Percentiles rank a stretch among this genome's conserved stretches.
Evolutionary conservation across 768 basidiomycete genomes (phyloP).

Genomic region (Rhodotorula diobovata): DNA sequence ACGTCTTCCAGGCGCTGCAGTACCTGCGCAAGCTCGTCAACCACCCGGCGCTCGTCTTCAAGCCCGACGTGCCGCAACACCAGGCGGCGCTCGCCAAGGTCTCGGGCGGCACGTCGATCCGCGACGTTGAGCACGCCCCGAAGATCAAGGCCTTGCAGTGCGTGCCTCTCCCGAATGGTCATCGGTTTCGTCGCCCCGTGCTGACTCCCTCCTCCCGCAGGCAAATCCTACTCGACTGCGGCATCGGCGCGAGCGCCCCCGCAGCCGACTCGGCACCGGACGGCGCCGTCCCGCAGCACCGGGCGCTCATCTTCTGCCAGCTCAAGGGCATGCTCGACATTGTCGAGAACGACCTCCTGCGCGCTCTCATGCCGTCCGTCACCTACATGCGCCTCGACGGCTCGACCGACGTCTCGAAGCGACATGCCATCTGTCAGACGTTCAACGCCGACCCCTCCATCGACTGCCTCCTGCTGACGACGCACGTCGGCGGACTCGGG

Average conservation of each 20-base stretch:
- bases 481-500: slow-evolving; percentile 92
- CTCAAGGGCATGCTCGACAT: slow-evolving; percentile 99
- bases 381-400: slow-evolving; percentile 99
- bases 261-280: slow-evolving; percentile 46
- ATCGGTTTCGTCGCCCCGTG: neutral
- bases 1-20: slow-evolving; percentile 94
- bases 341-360: slow-evolving; percentile 90
- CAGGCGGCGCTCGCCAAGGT: slow-evolving; percentile 55
- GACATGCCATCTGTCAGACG: slow-evolving; percentile 93
- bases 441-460: slow-evolving; percentile 98
- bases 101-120: slow-evolving; percentile 48
- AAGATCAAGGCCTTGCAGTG: slow-evolving; percentile 87
- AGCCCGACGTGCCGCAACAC: slow-evolving; percentile 61
- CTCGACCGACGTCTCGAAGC: slow-evolving; percentile 81
- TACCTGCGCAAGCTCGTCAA: slow-evolving; percentile 97
- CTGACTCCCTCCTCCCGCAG: slow-evolving; percentile 50
- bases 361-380: slow-evolving; percentile 83
- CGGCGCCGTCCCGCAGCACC: slow-evolving; percentile 65
- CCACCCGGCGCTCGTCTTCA: slow-evolving; percentile 87
- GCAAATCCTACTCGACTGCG: slow-evolving; percentile 89
- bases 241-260: slow-evolving; percentile 74
- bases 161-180: too few relatives aligned
- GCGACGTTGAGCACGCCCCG: slow-evolving; percentile 84
- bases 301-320: slow-evolving; percentile 98
- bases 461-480: slow-evolving; percentile 90